Base-by-base conservation (phyloP, 2,329 filamentous ascomycete genomes). In the Clarireedia homoeocarpa region DNA sequence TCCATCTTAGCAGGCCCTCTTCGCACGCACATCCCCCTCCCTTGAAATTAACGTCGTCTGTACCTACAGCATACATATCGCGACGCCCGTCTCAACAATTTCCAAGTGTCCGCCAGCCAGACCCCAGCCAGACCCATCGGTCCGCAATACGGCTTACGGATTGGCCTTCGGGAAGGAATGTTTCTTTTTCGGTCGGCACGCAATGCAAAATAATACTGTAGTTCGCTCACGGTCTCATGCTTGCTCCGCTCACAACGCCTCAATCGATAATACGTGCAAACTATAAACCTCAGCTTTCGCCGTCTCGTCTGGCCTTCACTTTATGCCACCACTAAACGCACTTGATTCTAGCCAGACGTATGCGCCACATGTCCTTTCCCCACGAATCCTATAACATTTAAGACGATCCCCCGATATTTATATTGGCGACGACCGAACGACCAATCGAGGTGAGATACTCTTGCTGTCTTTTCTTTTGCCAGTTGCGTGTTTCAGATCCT, bases 401-500 rank as follows among this genome's bases (percentile, higher is more conserved):
- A 14, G 5, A 53, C 46, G 42, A 27, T 27, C 34, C 14, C 34
- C 34, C 17, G 42, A 47, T 30, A 48, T 15, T 53, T 17, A 39
- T 40, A 53, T 51, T 26, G 50, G 45, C 42, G 27, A 30, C 27
- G 27, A 30, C 27, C 27, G 27, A 30, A 9, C 27, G 10, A 10
- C 27, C 27, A 30, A 30, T 30, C 27, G 2, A 30, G 27, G 27
- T 30, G 27, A 30, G 27, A 30, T 20, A 14, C 27, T 53, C 20
- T 23, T 48, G 51, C 51, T n/a, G 38, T 38, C 23, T 49, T 55
- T 54, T n/a, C 36, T 54, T 54, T 49, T 49, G 20, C 45, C 10
- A 42, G 6, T 67, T 62, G 7, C 59, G 61, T 60, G 58, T 65
- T 63, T 54, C 58, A 40, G 55, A 51, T 58, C 57, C 56, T 53